Conservation (phyloP, 768 basidiomycete genomes). For the Rhodotorula diobovata region DNA sequence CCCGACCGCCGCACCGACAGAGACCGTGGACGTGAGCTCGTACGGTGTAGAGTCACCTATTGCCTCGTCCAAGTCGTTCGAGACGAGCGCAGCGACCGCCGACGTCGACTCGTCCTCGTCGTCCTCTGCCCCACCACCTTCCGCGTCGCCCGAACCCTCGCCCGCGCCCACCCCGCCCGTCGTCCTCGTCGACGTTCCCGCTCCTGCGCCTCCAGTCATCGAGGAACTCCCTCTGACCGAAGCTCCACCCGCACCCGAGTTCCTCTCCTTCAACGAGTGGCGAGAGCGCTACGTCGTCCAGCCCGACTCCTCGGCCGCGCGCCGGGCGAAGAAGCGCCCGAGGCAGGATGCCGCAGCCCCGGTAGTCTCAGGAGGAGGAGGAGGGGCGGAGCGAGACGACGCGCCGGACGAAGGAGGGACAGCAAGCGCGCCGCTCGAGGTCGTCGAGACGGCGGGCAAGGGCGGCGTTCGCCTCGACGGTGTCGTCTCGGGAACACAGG, state of each 20-base stretch:
- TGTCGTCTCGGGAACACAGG: background rate
- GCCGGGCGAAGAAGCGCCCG: slow-evolving; percentile 29
- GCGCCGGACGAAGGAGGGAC: background rate
- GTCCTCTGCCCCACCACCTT: background rate
- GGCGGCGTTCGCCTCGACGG: background rate
- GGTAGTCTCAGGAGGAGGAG: background rate
- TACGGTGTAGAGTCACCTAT: background rate
- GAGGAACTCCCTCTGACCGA: slow-evolving; percentile 16
- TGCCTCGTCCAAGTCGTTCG: too few species aligned
- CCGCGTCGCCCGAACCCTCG: background rate
- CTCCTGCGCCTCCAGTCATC: background rate
- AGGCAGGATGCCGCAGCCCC: slow-evolving; percentile 23
- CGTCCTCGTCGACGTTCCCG: too few species aligned
- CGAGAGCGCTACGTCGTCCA: slow-evolving; percentile 62
- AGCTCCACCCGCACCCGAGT: slow-evolving; percentile 31
- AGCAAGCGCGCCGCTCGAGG: background rate
- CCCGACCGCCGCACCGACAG: background rate
- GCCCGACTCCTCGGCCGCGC: slow-evolving; percentile 30
- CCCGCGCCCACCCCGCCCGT: background rate
- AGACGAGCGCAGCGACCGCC: too few species aligned
- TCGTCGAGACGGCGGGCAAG: background rate
- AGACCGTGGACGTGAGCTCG: background rate
- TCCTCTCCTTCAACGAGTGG: slow-evolving; percentile 85
- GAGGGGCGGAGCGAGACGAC: slow-evolving; percentile 2
- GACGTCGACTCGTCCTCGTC: too few species aligned